Evolutionary conservation across 2,329 filamentous ascomycete genomes (phyloP).

Genomic region (Fusarium avenaceum): DNA sequence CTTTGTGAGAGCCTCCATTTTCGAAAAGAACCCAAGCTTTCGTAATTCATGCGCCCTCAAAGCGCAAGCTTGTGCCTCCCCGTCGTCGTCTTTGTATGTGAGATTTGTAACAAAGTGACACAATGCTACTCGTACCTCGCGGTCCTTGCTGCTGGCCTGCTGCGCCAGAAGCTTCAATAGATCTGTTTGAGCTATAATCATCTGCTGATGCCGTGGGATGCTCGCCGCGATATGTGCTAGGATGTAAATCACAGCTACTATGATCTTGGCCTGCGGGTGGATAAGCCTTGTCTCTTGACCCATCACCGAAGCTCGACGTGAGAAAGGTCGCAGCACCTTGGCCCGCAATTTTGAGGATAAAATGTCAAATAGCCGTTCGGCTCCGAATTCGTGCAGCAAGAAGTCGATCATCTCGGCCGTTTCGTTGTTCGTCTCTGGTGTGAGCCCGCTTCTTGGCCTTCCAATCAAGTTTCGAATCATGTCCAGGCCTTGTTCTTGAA

Average conservation of each 20-base stretch:
- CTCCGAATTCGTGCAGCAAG: slow-evolving; percentile 80
- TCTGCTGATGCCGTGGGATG: slow-evolving; percentile 79
- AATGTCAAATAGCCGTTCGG: slow-evolving; percentile 84
- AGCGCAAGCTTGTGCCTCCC: slow-evolving; percentile 73
- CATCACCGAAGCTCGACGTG: slow-evolving; percentile 55
- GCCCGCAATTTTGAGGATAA: slow-evolving; percentile 82
- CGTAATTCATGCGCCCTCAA: slow-evolving; percentile 78
- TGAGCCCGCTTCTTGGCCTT: slow-evolving; percentile 63
- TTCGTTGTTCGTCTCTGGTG: slow-evolving; percentile 64
- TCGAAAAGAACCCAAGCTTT: slow-evolving; percentile 77
- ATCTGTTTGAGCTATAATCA: slow-evolving; percentile 81
- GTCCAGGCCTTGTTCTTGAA: slow-evolving; percentile 92
- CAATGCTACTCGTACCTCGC: slow-evolving; percentile 80
- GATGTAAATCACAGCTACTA: slow-evolving; percentile 83
- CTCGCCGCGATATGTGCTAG: slow-evolving; percentile 91
- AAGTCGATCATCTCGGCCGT: slow-evolving; percentile 85
- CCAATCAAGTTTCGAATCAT: slow-evolving; percentile 92
- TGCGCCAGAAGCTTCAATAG: slow-evolving; percentile 79
- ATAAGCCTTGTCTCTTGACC: slow-evolving; percentile 64
- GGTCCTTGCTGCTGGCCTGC: slow-evolving; percentile 79
- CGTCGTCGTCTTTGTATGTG: slow-evolving; percentile 82
- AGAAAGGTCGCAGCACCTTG: slow-evolving; percentile 67
- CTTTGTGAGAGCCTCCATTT: slow-evolving; percentile 71
- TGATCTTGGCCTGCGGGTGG: slow-evolving; percentile 75
- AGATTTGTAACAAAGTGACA: slow-evolving; percentile 90